Conservation (phyloP, 1,284 basidiomycete genomes). For the Sporisorium exsertum region DNA sequence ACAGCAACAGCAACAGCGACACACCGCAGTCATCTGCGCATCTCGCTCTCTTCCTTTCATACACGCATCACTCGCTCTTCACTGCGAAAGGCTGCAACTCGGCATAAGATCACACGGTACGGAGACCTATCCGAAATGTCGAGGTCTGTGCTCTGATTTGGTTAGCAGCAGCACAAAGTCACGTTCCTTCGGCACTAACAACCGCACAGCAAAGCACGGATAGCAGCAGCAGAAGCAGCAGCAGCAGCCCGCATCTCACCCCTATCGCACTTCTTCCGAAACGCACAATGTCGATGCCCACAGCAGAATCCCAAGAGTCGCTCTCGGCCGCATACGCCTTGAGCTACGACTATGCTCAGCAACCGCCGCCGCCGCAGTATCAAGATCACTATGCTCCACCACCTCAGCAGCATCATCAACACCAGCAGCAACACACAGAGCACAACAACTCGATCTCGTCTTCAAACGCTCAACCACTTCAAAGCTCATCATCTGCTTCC, state of each 20-base stretch:
- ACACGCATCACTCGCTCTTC: neutral
- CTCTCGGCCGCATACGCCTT: constrained; percentile 47
- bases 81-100: neutral
- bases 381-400: constrained; percentile 12
- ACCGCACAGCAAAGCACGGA: neutral
- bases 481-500: constrained; percentile 21
- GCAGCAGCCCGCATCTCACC: neutral
- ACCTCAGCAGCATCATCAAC: neutral
- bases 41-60: neutral
- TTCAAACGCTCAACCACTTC: constrained; percentile 8
- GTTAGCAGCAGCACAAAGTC: neutral
- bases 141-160: constrained; percentile 9
- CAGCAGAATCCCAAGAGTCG: constrained; percentile 42
- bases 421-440: neutral
- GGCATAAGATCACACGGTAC: neutral
- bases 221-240: neutral
- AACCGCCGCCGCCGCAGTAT: constrained; percentile 14
- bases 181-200: neutral
- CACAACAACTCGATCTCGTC: constrained; percentile 16
- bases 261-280: neutral
- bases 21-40: neutral
- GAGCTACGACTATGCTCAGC: constrained; percentile 37
- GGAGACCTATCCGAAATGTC: neutral
- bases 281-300: constrained; percentile 30
- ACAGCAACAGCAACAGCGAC: neutral